A percentile compares a stretch with the other conserved stretches of the same genome.
Evolutionary conservation across 2,329 filamentous ascomycete genomes (phyloP).

Genomic region (Aspergillus transmontanensis): DNA sequence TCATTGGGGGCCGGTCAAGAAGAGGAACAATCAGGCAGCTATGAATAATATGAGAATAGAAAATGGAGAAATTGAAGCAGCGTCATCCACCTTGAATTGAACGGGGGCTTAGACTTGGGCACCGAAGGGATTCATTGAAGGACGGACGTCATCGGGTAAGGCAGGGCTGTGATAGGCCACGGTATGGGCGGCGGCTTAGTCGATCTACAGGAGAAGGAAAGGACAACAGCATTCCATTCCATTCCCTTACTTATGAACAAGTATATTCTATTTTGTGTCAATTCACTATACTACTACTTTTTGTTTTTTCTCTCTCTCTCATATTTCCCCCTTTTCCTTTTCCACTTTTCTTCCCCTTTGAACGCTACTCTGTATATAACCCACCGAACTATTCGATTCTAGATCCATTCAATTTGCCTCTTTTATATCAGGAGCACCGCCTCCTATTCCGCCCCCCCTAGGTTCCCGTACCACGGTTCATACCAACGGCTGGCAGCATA

Average conservation of each 20-base stretch:
- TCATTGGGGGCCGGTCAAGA: slow-evolving; percentile 33
- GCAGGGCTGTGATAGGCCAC: slow-evolving; percentile 8
- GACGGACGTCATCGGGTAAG: slow-evolving; percentile 6
- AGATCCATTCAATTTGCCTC: neutral
- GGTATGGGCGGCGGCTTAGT: neutral
- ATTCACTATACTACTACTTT: slow-evolving; percentile 8
- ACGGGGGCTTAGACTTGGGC: neutral
- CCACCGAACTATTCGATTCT: neutral
- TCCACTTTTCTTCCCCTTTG: neutral
- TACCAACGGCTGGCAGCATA: neutral
- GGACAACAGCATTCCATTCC: slow-evolving; percentile 1
- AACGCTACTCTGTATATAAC: neutral
- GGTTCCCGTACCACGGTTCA: slow-evolving; percentile 16
- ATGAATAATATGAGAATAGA: neutral
- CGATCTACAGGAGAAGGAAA: neutral
- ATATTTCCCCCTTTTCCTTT: slow-evolving; percentile 8
- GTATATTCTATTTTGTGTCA: neutral
- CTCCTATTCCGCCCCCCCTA: slow-evolving; percentile 3
- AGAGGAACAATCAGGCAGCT: neutral
- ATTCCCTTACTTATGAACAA: neutral
- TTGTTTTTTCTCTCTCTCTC: slow-evolving; percentile 1
- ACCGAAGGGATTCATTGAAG: neutral
- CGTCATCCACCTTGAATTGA: neutral
- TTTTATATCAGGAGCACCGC: slow-evolving; percentile 6
- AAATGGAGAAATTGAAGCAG: neutral